These are phyloP conservation scores for Endotrypanum monterogeii DNA, from an alignment of 208 protist genomes.

Conservation along the genomic window DNA sequence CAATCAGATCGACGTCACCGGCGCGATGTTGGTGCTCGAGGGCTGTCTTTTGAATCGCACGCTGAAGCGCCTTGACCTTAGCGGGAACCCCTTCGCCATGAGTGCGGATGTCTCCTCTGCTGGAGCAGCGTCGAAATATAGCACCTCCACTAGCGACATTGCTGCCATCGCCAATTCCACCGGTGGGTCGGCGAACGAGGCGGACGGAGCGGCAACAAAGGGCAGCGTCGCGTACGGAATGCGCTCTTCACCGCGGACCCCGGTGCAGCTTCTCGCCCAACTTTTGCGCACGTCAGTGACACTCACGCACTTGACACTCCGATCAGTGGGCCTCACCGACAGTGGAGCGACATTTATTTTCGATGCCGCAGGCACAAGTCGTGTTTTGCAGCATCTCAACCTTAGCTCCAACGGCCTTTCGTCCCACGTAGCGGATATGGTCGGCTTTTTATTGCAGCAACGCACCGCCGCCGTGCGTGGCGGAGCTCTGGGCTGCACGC, in stretches of 20 bases:
- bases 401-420: constrained; percentile 72
- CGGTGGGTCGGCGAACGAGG: not conserved
- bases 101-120: not conserved
- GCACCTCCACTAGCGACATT: not conserved
- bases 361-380: constrained; percentile 50
- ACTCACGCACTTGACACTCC: constrained; percentile 62
- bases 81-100: constrained; percentile 57
- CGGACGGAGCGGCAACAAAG: not conserved
- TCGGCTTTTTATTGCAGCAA: constrained; percentile 58
- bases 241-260: constrained; percentile 24
- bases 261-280: constrained; percentile 70
- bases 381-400: constrained; percentile 59
- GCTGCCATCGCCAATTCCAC: not conserved
- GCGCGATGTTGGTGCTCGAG: constrained; percentile 69
- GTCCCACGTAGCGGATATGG: constrained; percentile 52
- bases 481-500: constrained; percentile 34
- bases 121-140: not conserved
- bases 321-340: constrained; percentile 54
- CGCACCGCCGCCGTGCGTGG: constrained; percentile 28
- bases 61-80: constrained; percentile 72
- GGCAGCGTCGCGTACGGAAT: constrained; percentile 3
- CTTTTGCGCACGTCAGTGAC: constrained; percentile 53
- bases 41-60: constrained; percentile 73
- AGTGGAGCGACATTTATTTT: constrained; percentile 55
- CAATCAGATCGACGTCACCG: constrained; percentile 67